A percentile compares a stretch with the other conserved stretches of the same genome.
These are phyloP conservation scores for Cucumis variabilis DNA, from an alignment of 331 rosid species.

Conservation along the genomic window DNA sequence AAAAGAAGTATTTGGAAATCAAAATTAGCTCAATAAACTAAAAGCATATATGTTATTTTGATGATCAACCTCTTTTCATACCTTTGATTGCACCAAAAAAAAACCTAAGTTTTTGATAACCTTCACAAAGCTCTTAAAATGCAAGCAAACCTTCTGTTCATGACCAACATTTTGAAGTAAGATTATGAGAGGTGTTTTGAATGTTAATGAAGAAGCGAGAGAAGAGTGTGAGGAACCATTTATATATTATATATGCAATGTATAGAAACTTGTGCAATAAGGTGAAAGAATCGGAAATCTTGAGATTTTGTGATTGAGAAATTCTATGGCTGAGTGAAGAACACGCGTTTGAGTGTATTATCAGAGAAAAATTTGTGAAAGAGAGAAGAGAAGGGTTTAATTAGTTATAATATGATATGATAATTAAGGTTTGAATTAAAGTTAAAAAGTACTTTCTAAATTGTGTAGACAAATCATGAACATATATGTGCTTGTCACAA, in stretches of 20 bases:
- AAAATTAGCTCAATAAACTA: background rate
- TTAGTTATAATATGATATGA: background rate
- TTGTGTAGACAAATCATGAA: background rate
- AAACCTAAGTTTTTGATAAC: background rate
- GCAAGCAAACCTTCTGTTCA: background rate
- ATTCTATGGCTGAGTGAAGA: constrained; percentile 54
- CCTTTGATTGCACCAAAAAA: background rate
- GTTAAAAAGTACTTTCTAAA: no score
- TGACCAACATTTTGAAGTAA: background rate
- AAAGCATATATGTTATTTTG: background rate
- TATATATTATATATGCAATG: background rate
- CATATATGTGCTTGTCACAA: background rate
- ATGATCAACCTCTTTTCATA: constrained; percentile 7
- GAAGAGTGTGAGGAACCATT: background rate
- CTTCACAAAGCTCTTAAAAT: background rate
- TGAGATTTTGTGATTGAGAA: constrained; percentile 26
- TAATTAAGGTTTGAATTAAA: background rate
- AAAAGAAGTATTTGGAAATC: background rate
- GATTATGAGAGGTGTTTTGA: background rate
- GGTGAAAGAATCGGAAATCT: background rate
- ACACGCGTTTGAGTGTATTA: constrained; percentile 56
- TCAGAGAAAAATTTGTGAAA: constrained; percentile 41
- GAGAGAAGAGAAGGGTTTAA: background rate
- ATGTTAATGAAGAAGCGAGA: background rate
- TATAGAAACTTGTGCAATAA: background rate